Conservation (phyloP, 441 rosid species). For the Erodium texanum region DNA sequence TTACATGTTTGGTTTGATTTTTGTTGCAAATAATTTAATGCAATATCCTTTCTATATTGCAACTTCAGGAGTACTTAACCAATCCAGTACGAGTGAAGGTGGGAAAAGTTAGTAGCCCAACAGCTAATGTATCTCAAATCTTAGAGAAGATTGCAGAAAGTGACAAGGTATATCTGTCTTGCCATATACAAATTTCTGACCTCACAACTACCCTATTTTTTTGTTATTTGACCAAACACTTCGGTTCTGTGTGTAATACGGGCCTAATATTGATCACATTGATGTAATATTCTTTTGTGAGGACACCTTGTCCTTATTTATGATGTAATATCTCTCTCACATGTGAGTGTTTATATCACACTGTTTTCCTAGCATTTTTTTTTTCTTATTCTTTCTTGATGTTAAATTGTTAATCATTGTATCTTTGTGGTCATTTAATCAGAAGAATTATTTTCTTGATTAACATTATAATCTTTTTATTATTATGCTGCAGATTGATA, state of each 20-base stretch:
- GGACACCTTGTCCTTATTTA: too few relatives aligned
- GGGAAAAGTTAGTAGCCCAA: constrained; percentile 29
- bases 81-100: constrained; percentile 21
- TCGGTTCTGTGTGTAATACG: too few relatives aligned
- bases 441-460: too few relatives aligned
- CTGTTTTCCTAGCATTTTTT: not conserved
- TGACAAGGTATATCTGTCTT: constrained; percentile 26
- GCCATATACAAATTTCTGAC: not conserved
- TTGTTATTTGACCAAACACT: too few relatives aligned
- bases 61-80: constrained; percentile 28
- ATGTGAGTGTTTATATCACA: not conserved
- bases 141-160: constrained; percentile 27
- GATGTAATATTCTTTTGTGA: too few relatives aligned
- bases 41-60: not conserved
- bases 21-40: not conserved
- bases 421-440: too few relatives aligned
- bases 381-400: too few relatives aligned
- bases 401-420: too few relatives aligned
- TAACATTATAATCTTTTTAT: too few relatives aligned
- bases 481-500: constrained; percentile 22
- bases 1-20: not conserved
- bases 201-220: too few relatives aligned
- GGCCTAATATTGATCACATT: too few relatives aligned
- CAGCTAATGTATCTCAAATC: constrained; percentile 30
- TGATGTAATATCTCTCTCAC: too few relatives aligned